These are phyloP conservation scores for Sporothrix phasma DNA, from an alignment of 2,329 filamentous ascomycete genomes.

Conservation along the genomic window DNA sequence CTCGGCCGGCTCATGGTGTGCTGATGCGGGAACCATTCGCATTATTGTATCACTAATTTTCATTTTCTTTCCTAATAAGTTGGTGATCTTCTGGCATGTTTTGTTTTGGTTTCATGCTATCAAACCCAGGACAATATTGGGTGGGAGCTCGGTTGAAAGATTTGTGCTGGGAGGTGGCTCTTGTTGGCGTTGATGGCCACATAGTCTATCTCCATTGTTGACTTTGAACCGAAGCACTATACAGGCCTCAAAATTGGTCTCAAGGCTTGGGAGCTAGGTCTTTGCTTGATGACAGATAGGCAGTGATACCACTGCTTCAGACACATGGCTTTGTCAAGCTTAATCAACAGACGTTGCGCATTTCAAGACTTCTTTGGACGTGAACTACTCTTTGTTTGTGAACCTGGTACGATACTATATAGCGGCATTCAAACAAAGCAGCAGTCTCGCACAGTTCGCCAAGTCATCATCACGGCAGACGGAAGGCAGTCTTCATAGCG, in stretches of 20 bases:
- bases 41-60: neutral
- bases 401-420: neutral
- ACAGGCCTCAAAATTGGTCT: no score
- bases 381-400: no score
- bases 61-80: neutral
- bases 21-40: neutral
- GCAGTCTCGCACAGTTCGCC: neutral
- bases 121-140: neutral
- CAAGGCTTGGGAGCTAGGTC: neutral
- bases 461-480: conserved; percentile 16
- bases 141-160: neutral
- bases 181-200: neutral
- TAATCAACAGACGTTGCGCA: neutral
- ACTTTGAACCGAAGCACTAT: neutral
- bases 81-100: neutral
- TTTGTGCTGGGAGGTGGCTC: neutral
- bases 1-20: neutral
- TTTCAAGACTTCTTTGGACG: neutral
- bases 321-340: neutral
- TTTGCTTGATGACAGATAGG: neutral
- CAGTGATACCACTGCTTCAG: neutral
- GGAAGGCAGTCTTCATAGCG: conserved; percentile 26
- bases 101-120: neutral
- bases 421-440: neutral
- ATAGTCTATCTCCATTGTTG: neutral